Evolutionary conservation across 495 filamentous ascomycete genomes (phyloP).

Genomic region (Aspergillus panamensis): DNA sequence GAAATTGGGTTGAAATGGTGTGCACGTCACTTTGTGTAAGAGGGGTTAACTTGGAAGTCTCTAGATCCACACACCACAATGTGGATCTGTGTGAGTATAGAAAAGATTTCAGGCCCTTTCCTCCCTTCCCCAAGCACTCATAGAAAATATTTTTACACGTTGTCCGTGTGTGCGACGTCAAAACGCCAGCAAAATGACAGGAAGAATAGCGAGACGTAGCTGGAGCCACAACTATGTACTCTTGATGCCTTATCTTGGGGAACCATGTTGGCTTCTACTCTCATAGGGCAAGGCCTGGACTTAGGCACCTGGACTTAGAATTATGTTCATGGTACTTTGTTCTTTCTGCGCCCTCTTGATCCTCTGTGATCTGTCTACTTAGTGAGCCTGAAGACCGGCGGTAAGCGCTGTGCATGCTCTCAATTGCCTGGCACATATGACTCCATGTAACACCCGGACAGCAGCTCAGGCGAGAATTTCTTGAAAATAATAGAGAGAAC

Average conservation of each 20-base stretch:
- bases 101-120: background rate
- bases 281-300: background rate
- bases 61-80: conserved; percentile 14
- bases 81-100: background rate
- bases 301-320: background rate
- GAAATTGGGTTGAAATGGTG: background rate
- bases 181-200: background rate
- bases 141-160: background rate
- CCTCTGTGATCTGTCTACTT: conserved; percentile 2
- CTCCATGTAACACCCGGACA: conserved; percentile 11
- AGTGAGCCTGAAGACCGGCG: background rate
- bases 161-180: conserved; percentile 13
- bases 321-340: background rate
- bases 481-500: conserved; percentile 5
- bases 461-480: background rate
- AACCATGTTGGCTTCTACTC: background rate
- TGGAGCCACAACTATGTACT: background rate
- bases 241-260: conserved; percentile 1
- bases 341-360: background rate
- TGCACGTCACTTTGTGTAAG: background rate
- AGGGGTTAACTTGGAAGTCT: background rate
- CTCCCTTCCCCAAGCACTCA: background rate
- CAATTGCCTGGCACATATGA: background rate
- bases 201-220: background rate
- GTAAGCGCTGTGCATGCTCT: conserved; percentile 7